Base-by-base conservation (phyloP, 1,284 basidiomycete species). In the Prillingera fragicola region DNA sequence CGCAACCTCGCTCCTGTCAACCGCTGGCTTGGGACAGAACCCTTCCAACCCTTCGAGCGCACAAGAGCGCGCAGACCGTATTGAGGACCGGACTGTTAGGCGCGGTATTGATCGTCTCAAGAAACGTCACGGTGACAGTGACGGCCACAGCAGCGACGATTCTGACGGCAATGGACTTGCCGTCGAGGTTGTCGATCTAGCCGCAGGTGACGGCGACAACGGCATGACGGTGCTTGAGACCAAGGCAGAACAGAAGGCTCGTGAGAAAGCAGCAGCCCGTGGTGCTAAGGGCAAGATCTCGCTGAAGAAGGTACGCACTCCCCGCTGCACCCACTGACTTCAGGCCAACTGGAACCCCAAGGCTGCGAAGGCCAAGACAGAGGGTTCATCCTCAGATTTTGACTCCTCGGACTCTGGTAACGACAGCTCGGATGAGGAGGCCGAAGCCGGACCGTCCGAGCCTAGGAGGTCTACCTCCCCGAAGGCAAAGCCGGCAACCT, bases 1-100 rank as follows among this genome's bases (percentile, higher is more conserved):
- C 4, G 57, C 56, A 1, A 47, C 60, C 13, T 50, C 57, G 7
- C 50, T 68, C 24, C 50, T 58, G 8, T 65, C 65, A 7, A 55
- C 64, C 3, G 54, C 61, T 3, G 57, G 59, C 3, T 48, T 63
- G 1, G 67, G 67, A 6, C 70, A 72, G 49, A 67, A 65, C 35
- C 70, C 70, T 0, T 19, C 56, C 3, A 60, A 59, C 18, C 69
- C 69, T 2, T 59, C 59, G 2, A 70, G 64, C 25, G 69, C 70
- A 0, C 45, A 62, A 33, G 60, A 72, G 33, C 82, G 94, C 61
- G 84, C 84, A 0, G 80, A 86, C 35, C 82, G 81, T 60, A 85
- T 87, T 50, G 87, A 88, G 67, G 82, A 80, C 55, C 74, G 83
- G 12, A 77, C 79, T 46, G 80, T 83, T 10, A 75, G 84, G 38